phyloP scores from a whole-genome alignment of 1,139 yeast genomes.

The Taphrina wiesneri region DNA sequence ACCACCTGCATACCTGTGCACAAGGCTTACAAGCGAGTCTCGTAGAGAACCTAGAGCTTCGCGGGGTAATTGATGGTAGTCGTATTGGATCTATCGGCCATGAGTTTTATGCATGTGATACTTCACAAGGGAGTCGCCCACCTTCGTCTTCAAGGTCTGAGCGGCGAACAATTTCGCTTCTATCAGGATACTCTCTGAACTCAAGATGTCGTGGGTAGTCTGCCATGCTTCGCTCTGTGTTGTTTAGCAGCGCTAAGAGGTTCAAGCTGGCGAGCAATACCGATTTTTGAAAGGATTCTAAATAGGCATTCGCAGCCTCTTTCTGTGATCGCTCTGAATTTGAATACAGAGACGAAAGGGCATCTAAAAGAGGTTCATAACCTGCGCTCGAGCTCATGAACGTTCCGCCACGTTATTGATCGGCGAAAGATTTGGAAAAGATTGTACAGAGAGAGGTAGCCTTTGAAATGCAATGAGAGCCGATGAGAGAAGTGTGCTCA shows the following conservation, averaged over 20 bases:
- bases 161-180: constrained; percentile 80
- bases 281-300: constrained; percentile 79
- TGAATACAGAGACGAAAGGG: constrained; percentile 64
- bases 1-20: constrained; percentile 53
- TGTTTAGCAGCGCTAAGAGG: background rate
- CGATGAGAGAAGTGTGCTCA: background rate
- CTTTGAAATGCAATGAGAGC: background rate
- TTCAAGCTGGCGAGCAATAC: constrained; percentile 44
- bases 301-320: constrained; percentile 61
- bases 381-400: constrained; percentile 13
- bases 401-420: background rate
- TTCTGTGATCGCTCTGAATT: constrained; percentile 56
- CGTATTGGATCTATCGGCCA: constrained; percentile 60
- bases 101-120: background rate
- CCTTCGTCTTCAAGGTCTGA: constrained; percentile 81
- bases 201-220: constrained; percentile 45
- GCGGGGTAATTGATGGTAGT: constrained; percentile 70
- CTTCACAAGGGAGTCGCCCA: constrained; percentile 9
- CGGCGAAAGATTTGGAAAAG: background rate
- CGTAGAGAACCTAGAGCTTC: constrained; percentile 59
- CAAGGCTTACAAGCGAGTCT: constrained; percentile 59
- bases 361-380: constrained; percentile 44
- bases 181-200: constrained; percentile 43
- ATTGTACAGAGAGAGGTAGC: background rate
- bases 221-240: constrained; percentile 49